Conservation (phyloP, 805 yeast genomes). For the Barnettozyma botsteinii region DNA sequence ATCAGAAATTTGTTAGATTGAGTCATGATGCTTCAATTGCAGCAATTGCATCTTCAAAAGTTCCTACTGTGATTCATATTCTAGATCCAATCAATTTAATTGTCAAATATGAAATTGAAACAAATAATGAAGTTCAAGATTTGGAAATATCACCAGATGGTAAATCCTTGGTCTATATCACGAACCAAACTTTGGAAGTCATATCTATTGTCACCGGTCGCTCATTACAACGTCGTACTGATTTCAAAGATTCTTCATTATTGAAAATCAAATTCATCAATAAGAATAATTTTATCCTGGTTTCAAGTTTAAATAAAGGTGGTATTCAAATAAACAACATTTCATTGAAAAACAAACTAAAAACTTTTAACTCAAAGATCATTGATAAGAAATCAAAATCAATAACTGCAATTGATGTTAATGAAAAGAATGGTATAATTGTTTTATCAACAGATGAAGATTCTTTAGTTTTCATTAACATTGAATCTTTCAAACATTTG, state of each 20-base stretch:
- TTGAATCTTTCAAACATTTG: conserved; percentile 51
- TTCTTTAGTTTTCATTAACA: conserved; percentile 39
- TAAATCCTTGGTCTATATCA: conserved; percentile 58
- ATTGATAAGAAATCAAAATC: conserved; percentile 21
- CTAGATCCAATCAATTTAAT: conserved; percentile 54
- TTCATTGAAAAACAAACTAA: conserved; percentile 16
- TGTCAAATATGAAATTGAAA: conserved; percentile 50
- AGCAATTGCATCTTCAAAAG: conserved; percentile 63
- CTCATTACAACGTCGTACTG: conserved; percentile 29
- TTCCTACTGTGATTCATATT: conserved; percentile 62
- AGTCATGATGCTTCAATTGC: conserved; percentile 57
- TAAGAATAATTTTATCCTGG: conserved; percentile 17
- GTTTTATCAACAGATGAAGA: conserved; percentile 51
- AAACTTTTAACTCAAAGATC: conserved; percentile 13
- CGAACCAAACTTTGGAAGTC: conserved; percentile 45
- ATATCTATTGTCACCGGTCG: conserved; percentile 37
- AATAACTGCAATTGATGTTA: conserved; percentile 48
- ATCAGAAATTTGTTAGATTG: conserved; percentile 53
- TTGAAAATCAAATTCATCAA: conserved; percentile 32
- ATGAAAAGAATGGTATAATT: conserved; percentile 28
- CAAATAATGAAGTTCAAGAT: conserved; percentile 57
- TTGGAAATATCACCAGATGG: conserved; percentile 69
- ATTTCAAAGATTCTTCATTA: conserved; percentile 28
- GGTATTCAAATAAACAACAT: conserved; percentile 17
- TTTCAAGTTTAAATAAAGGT: conserved; percentile 6